These are phyloP conservation scores for Saururus chinensis DNA, from an alignment of 164 flowering plant genomes.

Conservation along the genomic window DNA sequence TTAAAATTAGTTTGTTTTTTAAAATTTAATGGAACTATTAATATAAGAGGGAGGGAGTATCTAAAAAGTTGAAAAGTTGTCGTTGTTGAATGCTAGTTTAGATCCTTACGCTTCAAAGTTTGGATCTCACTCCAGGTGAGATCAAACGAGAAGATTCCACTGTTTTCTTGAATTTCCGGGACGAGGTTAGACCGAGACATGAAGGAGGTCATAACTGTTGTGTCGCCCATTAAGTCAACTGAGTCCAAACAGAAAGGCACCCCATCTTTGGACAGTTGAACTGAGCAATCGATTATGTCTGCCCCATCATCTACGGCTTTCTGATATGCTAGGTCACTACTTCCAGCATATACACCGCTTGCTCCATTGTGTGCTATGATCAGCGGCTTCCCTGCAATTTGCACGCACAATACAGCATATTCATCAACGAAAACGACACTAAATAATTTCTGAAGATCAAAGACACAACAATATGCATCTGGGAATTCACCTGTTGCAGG, in stretches of 20 bases:
- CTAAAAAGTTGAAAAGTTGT: too few relatives aligned
- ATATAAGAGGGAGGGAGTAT: too few relatives aligned
- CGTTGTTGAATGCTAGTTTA: too few relatives aligned
- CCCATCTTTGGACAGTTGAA: conserved; percentile 88
- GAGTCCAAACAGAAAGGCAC: conserved; percentile 59
- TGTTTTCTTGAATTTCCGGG: conserved; percentile 53
- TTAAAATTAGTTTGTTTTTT: too few relatives aligned
- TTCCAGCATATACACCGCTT: conserved; percentile 67
- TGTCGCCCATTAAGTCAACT: conserved; percentile 45
- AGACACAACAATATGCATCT: neutral
- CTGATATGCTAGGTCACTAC: conserved; percentile 83
- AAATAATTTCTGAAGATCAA: too few relatives aligned
- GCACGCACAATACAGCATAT: neutral
- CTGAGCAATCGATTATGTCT: conserved; percentile 84
- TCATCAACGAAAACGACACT: neutral
- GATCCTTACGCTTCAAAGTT: conserved; percentile 52
- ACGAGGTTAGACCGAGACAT: conserved; percentile 33
- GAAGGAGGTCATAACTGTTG: conserved; percentile 55
- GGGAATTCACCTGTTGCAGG: conserved; percentile 30
- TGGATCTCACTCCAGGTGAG: conserved; percentile 80
- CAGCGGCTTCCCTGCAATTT: conserved; percentile 35
- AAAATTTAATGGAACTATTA: too few relatives aligned
- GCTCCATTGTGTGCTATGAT: conserved; percentile 85
- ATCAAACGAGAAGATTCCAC: conserved; percentile 77
- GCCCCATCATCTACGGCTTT: conserved; percentile 82